These are phyloP conservation scores for Syzygium aromaticum DNA, from an alignment of 345 rosid genomes.

Conservation along the genomic window DNA sequence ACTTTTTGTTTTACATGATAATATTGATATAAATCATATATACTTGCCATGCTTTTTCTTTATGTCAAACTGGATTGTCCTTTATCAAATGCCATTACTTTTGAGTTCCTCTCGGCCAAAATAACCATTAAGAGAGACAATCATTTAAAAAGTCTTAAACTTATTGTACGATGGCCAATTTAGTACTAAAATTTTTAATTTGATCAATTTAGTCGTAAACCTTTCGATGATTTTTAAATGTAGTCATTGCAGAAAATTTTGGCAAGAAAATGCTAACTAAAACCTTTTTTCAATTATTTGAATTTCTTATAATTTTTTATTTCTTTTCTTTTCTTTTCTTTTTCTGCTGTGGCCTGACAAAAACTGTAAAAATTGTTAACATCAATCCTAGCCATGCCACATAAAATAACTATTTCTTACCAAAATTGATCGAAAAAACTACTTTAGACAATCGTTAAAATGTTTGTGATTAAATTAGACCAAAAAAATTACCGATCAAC, in stretches of 20 bases:
- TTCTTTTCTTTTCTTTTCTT: background rate
- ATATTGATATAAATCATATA: background rate
- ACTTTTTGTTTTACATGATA: background rate
- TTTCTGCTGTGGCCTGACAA: background rate
- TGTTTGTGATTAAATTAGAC: background rate
- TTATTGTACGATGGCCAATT: rapidly evolving
- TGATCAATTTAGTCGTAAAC: rapidly evolving
- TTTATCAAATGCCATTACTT: background rate
- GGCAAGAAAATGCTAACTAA: rapidly evolving
- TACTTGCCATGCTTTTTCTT: background rate
- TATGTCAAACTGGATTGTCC: background rate
- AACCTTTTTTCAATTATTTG: background rate
- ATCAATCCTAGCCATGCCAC: rapidly evolving
- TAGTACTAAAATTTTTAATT: rapidly evolving
- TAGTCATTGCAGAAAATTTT: background rate
- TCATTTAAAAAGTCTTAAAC: rapidly evolving
- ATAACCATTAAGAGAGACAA: background rate
- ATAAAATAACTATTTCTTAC: rapidly evolving
- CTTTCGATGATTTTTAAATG: rapidly evolving
- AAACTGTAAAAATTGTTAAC: background rate
- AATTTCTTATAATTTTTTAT: background rate
- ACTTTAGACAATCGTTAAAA: too few species aligned
- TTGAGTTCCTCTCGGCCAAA: background rate
- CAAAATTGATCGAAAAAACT: rapidly evolving
- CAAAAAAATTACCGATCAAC: too few species aligned